Evolutionary conservation across 2,329 filamentous ascomycete genomes (phyloP).

Genomic region (Ophiostoma australiae): DNA sequence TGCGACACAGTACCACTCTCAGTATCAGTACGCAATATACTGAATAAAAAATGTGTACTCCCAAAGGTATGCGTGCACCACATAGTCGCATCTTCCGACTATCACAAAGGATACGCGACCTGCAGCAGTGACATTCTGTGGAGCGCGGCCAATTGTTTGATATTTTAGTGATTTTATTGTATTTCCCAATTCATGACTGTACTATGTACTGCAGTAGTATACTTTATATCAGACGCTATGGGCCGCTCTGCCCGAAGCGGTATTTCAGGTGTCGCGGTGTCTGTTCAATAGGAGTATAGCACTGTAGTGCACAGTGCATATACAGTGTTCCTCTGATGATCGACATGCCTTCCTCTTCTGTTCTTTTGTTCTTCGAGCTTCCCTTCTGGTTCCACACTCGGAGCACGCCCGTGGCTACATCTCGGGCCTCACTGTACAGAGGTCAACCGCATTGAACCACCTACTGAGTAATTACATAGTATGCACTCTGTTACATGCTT

Average conservation of each 20-base stretch:
- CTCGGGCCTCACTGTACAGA: background rate
- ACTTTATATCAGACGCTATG: background rate
- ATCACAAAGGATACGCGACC: slow-evolving; percentile 10
- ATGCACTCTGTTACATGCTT: background rate
- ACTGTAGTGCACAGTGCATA: background rate
- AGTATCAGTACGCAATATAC: background rate
- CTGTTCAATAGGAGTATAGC: background rate
- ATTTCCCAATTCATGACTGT: too few relatives aligned
- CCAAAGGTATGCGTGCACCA: background rate
- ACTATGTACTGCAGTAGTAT: too few relatives aligned
- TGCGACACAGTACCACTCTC: background rate
- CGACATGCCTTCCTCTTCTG: background rate
- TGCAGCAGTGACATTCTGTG: slow-evolving; percentile 17
- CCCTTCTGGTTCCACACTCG: background rate
- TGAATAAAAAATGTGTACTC: background rate
- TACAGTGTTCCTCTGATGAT: slow-evolving; percentile 7
- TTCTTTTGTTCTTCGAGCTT: background rate
- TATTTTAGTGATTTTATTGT: background rate
- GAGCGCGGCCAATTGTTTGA: background rate
- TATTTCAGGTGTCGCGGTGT: background rate
- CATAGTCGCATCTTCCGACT: background rate
- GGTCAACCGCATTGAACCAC: background rate
- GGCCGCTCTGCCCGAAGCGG: background rate
- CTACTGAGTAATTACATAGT: background rate
- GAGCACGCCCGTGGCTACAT: background rate